These are phyloP conservation scores for Trichoderma erinaceum DNA, from an alignment of 495 filamentous ascomycete genomes.

Conservation along the genomic window DNA sequence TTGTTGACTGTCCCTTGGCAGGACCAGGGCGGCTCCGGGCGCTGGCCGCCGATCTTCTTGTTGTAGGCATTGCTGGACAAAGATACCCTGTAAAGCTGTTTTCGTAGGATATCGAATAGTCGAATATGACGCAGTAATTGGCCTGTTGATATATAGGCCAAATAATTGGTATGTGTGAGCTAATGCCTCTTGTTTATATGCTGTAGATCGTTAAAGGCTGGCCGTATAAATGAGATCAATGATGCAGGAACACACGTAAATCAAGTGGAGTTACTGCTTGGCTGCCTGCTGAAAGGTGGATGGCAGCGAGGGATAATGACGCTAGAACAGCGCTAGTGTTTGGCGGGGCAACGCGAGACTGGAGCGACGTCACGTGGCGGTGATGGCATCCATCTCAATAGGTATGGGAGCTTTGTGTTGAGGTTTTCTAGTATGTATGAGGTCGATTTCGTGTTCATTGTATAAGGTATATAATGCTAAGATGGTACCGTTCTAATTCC, in stretches of 20 bases:
- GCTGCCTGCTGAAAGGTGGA: background rate
- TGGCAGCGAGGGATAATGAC: slow-evolving; percentile 1
- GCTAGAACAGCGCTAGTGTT: slow-evolving; percentile 17
- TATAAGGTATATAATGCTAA: background rate
- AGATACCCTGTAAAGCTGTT: background rate
- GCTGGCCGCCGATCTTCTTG: slow-evolving; percentile 51
- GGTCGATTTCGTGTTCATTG: background rate
- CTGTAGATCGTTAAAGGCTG: background rate
- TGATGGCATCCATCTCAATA: background rate
- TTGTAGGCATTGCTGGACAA: slow-evolving; percentile 55
- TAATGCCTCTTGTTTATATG: background rate
- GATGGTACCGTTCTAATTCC: background rate
- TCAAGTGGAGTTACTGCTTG: background rate
- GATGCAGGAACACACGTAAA: background rate
- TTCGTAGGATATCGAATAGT: background rate
- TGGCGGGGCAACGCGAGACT: slow-evolving; percentile 36
- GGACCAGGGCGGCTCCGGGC: slow-evolving; percentile 37
- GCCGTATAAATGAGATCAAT: too few species aligned
- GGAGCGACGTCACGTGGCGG: slow-evolving; percentile 30
- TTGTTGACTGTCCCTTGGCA: slow-evolving; percentile 55
- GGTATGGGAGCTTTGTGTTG: too few species aligned
- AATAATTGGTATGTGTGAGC: background rate
- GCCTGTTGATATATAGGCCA: background rate
- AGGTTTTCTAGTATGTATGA: background rate
- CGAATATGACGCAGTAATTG: background rate